Conservation (phyloP, 2,329 filamentous ascomycete species). For the Rhinocladiella similis region DNA sequence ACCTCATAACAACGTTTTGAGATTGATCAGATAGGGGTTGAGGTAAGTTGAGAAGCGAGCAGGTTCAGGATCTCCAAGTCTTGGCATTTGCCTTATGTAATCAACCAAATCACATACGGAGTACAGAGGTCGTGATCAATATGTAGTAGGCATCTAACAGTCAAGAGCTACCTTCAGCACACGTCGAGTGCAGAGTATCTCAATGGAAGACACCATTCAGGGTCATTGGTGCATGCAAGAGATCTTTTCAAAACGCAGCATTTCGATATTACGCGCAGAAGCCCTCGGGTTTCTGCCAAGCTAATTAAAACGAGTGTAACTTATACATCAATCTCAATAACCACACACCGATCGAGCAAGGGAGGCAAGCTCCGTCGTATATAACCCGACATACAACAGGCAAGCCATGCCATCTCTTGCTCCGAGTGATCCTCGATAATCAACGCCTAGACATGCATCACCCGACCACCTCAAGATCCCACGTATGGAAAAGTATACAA, state of each 20-base stretch:
- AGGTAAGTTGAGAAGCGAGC: not conserved
- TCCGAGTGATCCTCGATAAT: conserved; percentile 7
- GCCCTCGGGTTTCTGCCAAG: conserved; percentile 4
- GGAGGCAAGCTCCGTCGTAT: conserved; percentile 17
- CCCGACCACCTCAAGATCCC: conserved; percentile 4
- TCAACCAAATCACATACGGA: not conserved
- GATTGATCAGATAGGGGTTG: not conserved
- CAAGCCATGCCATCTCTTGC: conserved; percentile 4
- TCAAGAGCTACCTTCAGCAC: too few species aligned
- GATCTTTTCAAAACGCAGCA: not conserved
- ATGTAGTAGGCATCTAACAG: too few species aligned
- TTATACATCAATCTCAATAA: conserved; percentile 13
- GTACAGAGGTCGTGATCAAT: too few species aligned
- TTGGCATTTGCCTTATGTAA: conserved; percentile 11
- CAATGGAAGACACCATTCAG: conserved; percentile 1
- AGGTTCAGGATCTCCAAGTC: not conserved
- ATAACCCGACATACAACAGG: conserved; percentile 13
- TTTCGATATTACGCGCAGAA: conserved; percentile 15
- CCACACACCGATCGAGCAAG: conserved; percentile 8
- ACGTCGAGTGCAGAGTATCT: too few species aligned
- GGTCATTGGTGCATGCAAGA: not conserved
- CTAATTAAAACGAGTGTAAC: conserved; percentile 28
- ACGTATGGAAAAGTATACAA: conserved; percentile 24
- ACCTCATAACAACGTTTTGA: not conserved
- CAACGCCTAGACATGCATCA: conserved; percentile 16